phyloP scores from a whole-genome alignment of 805 yeast species.

The Candida loeiensis region DNA sequence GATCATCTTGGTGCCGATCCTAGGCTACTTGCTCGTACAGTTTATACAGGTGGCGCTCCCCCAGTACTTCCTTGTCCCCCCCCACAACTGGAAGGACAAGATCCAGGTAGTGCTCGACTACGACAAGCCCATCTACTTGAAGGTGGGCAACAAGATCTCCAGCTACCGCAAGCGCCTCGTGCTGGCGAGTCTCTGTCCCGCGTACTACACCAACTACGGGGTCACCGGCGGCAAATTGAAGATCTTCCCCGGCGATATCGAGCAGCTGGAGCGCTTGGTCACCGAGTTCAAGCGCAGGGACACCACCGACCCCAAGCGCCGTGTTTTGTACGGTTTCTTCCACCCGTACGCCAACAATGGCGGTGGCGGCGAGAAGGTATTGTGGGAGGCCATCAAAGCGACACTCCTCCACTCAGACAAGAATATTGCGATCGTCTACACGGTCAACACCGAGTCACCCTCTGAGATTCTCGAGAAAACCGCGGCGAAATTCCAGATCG shows the following conservation, averaged over 20 bases:
- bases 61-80: conserved; percentile 34
- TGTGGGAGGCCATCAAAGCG: conserved; percentile 87
- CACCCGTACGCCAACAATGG: conserved; percentile 96
- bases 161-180: conserved; percentile 37
- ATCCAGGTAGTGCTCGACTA: conserved; percentile 28
- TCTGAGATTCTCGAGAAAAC: conserved; percentile 51
- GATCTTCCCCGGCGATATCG: conserved; percentile 27
- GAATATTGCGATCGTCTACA: conserved; percentile 67
- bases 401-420: conserved; percentile 50
- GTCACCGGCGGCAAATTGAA: conserved; percentile 31
- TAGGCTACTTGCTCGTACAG: conserved; percentile 16
- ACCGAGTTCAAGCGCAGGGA: conserved; percentile 28
- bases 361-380: conserved; percentile 96
- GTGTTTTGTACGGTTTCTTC: conserved; percentile 72
- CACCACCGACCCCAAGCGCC: conserved; percentile 36
- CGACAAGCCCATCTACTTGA: conserved; percentile 34
- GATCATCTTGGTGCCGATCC: conserved; percentile 10
- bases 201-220: conserved; percentile 36
- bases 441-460: conserved; percentile 57
- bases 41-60: conserved; percentile 27
- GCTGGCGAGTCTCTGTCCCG: conserved; percentile 33
- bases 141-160: conserved; percentile 36
- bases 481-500: conserved; percentile 51
- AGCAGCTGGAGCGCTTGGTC: conserved; percentile 21
- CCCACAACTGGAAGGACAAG: conserved; percentile 37